These are phyloP conservation scores for Boletus coccyginus DNA, from an alignment of 768 basidiomycete species.

Conservation along the genomic window DNA sequence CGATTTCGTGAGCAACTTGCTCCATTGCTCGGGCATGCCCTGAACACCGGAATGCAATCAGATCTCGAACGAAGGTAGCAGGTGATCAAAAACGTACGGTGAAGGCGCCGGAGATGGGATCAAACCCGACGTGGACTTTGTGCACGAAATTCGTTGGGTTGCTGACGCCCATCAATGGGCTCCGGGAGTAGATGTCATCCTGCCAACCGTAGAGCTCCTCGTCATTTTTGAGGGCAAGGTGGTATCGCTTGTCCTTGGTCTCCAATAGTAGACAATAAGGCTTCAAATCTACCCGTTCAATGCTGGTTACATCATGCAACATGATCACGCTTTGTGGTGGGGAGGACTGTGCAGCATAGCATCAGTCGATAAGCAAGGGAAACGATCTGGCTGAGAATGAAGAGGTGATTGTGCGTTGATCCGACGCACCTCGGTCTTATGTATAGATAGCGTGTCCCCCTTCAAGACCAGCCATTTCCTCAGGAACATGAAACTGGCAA, in stretches of 20 bases:
- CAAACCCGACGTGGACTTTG: constrained; percentile 97
- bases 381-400: background rate
- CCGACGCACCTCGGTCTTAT: constrained; percentile 84
- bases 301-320: constrained; percentile 76
- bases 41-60: constrained; percentile 27
- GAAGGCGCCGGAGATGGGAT: constrained; percentile 90
- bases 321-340: constrained; percentile 59
- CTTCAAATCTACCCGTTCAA: constrained; percentile 91
- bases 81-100: constrained; percentile 57
- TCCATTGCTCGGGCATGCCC: constrained; percentile 99
- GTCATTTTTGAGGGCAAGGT: constrained; percentile 83
- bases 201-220: constrained; percentile 99
- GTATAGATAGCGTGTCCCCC: constrained; percentile 74
- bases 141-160: constrained; percentile 98
- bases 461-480: constrained; percentile 87
- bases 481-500: constrained; percentile 89
- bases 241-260: constrained; percentile 78
- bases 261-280: constrained; percentile 91
- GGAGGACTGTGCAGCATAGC: constrained; percentile 38
- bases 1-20: constrained; percentile 91
- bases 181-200: constrained; percentile 92
- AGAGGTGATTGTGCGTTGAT: background rate
- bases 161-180: constrained; percentile 89
- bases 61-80: background rate
- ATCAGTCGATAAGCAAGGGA: constrained; percentile 1